Evolutionary conservation across 1,284 basidiomycete species (phyloP).

Genomic region (Sphagnurus paluster): DNA sequence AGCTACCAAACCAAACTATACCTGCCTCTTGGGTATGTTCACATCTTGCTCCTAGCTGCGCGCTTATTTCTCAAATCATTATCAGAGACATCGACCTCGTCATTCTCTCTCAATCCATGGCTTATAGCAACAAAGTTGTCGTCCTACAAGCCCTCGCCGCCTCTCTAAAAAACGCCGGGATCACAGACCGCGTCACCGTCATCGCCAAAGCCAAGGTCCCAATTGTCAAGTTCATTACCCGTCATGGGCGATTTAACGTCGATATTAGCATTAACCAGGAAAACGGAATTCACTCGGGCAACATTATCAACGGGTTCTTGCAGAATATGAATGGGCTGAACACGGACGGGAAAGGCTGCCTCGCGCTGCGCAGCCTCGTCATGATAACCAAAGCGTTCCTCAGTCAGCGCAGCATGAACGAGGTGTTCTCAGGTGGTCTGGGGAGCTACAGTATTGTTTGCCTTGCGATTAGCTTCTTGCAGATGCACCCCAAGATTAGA

Average conservation of each 20-base stretch:
- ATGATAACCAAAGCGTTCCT: constrained; percentile 91
- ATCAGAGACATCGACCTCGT: constrained; percentile 78
- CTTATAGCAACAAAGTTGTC: constrained; percentile 54
- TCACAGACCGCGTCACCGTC: constrained; percentile 73
- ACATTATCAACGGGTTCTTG: constrained; percentile 83
- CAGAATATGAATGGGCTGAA: constrained; percentile 53
- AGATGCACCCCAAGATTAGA: constrained; percentile 96
- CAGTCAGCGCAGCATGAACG: constrained; percentile 91
- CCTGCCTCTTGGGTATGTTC: constrained; percentile 85
- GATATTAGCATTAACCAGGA: constrained; percentile 91
- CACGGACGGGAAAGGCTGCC: constrained; percentile 36
- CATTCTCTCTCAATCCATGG: constrained; percentile 66
- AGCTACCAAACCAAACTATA: constrained; percentile 95
- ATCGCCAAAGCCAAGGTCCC: constrained; percentile 92
- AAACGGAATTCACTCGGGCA: constrained; percentile 81
- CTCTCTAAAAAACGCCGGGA: constrained; percentile 58
- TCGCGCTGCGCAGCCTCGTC: constrained; percentile 78
- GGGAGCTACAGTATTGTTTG: constrained; percentile 96
- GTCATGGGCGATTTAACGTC: constrained; percentile 76
- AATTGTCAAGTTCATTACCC: constrained; percentile 90
- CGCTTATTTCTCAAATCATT: constrained; percentile 13
- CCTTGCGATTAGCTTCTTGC: constrained; percentile 90
- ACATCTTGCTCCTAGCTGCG: neutral
- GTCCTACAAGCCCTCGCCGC: constrained; percentile 68
- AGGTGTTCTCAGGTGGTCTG: constrained; percentile 93